These are phyloP conservation scores for Boletus rubroflammeus DNA, from an alignment of 768 basidiomycete genomes.

Conservation along the genomic window DNA sequence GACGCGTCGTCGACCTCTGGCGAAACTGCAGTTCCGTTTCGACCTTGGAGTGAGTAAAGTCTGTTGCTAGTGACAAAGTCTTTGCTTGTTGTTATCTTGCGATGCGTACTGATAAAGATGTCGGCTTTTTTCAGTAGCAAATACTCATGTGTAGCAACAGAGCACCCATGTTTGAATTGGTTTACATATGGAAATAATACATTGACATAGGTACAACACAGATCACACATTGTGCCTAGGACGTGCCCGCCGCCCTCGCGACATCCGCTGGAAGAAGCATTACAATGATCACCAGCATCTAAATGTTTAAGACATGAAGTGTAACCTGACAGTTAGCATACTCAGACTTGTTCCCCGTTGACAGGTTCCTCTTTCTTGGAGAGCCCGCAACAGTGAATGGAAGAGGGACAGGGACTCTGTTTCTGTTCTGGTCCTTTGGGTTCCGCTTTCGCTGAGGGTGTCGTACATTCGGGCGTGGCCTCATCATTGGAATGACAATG, in stretches of 20 bases:
- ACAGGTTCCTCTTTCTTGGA: background rate
- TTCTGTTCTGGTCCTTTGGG: background rate
- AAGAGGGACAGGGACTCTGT: background rate
- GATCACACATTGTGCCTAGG: background rate
- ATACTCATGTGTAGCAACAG: background rate
- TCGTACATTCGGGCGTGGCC: background rate
- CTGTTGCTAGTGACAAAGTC: too few relatives aligned
- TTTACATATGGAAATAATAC: background rate
- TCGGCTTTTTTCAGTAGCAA: background rate
- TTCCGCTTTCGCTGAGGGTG: conserved; percentile 1
- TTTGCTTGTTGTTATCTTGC: too few relatives aligned
- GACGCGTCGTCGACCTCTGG: background rate
- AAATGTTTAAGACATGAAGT: background rate
- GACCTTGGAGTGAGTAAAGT: too few relatives aligned
- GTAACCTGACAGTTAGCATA: background rate
- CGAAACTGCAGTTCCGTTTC: too few relatives aligned
- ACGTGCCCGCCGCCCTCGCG: background rate
- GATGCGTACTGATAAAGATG: too few relatives aligned
- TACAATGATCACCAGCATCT: background rate
- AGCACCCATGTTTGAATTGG: background rate
- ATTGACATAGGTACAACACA: background rate
- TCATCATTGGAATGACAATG: background rate
- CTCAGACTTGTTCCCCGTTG: conserved; percentile 2
- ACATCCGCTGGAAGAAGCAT: background rate
- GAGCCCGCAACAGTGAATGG: background rate